phyloP scores from a whole-genome alignment of 2,329 filamentous ascomycete genomes.

The Alternaria brassicicola region DNA sequence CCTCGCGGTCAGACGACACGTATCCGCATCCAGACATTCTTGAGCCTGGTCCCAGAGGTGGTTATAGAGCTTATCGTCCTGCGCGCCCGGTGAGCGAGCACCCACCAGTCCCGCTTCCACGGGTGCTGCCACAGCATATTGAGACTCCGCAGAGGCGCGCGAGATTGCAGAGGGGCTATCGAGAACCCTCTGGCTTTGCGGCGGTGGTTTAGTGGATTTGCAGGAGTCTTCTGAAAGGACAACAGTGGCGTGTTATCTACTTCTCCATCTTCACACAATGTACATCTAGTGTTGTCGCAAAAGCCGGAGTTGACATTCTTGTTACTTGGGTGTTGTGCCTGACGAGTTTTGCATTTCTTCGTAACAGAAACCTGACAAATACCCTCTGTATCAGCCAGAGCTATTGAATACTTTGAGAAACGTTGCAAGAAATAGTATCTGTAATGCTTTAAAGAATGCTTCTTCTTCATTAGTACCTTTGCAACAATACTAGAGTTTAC shows the following conservation, averaged over 20 bases:
- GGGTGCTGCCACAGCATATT: background rate
- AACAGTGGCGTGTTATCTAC: background rate
- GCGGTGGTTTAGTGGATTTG: background rate
- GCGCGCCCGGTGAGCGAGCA: background rate
- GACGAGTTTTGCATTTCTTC: no score
- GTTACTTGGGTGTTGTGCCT: no score
- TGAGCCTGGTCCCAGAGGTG: background rate
- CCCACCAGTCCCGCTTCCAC: background rate
- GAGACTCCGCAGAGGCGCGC: background rate
- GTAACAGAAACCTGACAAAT: no score
- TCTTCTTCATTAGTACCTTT: no score
- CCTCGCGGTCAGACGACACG: constrained; percentile 1
- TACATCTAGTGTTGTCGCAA: no score
- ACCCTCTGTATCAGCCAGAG: no score
- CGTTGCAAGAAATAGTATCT: no score
- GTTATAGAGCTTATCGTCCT: background rate
- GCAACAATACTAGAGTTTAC: no score
- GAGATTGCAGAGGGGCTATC: background rate
- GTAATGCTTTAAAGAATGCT: no score
- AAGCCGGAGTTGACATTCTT: no score
- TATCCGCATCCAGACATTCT: background rate
- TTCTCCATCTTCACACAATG: background rate
- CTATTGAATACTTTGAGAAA: no score
- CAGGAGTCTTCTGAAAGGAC: background rate
- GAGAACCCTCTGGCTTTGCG: no score